Conservation (phyloP, 2,329 filamentous ascomycete species). For the Xylaria sp. region DNA sequence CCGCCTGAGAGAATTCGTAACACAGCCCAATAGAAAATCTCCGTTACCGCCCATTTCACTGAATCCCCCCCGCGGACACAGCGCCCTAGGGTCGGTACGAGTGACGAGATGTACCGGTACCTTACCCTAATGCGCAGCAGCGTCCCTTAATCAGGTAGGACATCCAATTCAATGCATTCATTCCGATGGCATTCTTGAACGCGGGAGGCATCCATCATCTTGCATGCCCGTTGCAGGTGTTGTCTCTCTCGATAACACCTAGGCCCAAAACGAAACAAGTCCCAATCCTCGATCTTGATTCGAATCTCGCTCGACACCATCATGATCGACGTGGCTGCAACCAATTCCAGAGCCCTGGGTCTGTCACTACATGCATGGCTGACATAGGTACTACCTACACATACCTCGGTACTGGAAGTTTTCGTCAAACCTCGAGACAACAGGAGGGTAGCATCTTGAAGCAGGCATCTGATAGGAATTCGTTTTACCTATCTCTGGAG, state of each 20-base stretch:
- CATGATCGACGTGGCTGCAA: constrained; percentile 35
- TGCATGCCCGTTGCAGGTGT: neutral
- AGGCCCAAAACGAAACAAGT: constrained; percentile 2
- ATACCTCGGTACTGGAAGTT: too few relatives aligned
- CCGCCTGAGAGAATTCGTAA: constrained; percentile 16
- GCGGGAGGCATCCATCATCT: neutral
- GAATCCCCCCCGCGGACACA: too few relatives aligned
- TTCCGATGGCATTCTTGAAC: neutral
- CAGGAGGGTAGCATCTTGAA: too few relatives aligned
- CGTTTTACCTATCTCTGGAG: too few relatives aligned
- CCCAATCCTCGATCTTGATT: constrained; percentile 18
- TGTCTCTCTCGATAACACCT: neutral
- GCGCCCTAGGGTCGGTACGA: neutral
- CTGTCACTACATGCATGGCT: too few relatives aligned
- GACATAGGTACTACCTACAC: too few relatives aligned
- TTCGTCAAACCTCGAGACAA: too few relatives aligned
- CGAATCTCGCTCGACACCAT: constrained; percentile 12
- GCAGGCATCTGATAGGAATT: too few relatives aligned
- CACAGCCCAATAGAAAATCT: constrained; percentile 16
- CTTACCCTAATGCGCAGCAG: too few relatives aligned
- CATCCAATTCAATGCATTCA: too few relatives aligned
- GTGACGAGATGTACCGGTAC: neutral
- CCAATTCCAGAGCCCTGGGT: constrained; percentile 29
- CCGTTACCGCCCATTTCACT: neutral
- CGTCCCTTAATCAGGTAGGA: too few relatives aligned